These are phyloP conservation scores for Phytopythium mirpurense DNA, from an alignment of 352 stramenopile species.

Conservation along the genomic window DNA sequence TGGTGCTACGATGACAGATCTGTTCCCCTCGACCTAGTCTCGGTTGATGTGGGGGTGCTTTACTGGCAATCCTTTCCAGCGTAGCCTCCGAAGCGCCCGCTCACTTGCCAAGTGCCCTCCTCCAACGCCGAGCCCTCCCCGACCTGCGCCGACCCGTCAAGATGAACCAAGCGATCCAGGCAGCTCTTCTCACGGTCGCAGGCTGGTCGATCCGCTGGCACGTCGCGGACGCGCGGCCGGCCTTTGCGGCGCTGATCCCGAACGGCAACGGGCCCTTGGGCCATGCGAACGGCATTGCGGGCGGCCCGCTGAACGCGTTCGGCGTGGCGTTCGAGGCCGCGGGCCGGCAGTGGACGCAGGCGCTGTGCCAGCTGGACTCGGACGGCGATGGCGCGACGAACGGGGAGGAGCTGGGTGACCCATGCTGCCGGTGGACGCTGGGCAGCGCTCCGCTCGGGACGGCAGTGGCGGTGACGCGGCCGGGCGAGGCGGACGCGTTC, in stretches of 20 bases:
- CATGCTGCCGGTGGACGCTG: slow-evolving; percentile 67
- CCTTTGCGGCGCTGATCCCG: slow-evolving; percentile 53
- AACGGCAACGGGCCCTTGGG: slow-evolving; percentile 56
- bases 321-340: slow-evolving; percentile 43
- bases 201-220: neutral
- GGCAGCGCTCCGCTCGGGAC: slow-evolving; percentile 3
- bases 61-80: neutral
- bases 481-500: slow-evolving; percentile 36
- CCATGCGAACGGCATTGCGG: slow-evolving; percentile 38
- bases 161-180: slow-evolving; percentile 4
- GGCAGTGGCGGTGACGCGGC: slow-evolving; percentile 18
- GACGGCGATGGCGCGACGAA: slow-evolving; percentile 84
- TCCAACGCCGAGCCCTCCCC: neutral
- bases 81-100: neutral
- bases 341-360: slow-evolving; percentile 40
- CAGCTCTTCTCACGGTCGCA: slow-evolving; percentile 6
- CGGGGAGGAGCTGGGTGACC: slow-evolving; percentile 86
- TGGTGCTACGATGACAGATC: too few species aligned
- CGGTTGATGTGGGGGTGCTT: too few species aligned
- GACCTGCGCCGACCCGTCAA: neutral
- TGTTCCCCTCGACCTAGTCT: too few species aligned
- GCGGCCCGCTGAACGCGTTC: slow-evolving; percentile 56
- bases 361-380: slow-evolving; percentile 57
- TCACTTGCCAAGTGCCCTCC: neutral
- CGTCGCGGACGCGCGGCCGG: slow-evolving; percentile 19